A percentile compares a stretch with the other conserved stretches of the same genome.
phyloP scores from a whole-genome alignment of 805 yeast genomes.

The Metschnikowia colocasiae region DNA sequence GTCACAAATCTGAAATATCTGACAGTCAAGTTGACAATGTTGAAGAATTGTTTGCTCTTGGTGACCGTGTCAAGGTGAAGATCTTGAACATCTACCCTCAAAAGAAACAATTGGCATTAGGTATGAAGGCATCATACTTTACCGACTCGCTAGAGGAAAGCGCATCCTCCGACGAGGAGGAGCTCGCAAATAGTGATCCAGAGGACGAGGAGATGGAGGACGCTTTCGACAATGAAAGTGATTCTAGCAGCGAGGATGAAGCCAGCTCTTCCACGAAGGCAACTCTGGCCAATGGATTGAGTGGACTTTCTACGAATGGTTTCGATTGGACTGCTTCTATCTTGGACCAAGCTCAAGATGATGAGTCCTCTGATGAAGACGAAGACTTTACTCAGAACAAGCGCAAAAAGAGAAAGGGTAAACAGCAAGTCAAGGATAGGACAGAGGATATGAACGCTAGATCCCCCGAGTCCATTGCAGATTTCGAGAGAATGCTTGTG shows the following conservation, averaged over 20 bases:
- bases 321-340: conserved; percentile 96
- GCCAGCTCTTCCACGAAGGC: conserved; percentile 16
- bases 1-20: conserved; percentile 82
- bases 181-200: conserved; percentile 9
- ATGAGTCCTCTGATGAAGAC: conserved; percentile 50
- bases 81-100: conserved; percentile 57
- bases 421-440: conserved; percentile 62
- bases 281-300: neutral
- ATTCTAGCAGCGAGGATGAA: conserved; percentile 27
- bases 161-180: conserved; percentile 19
- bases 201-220: conserved; percentile 33
- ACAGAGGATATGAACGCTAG: conserved; percentile 80
- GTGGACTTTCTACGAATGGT: conserved; percentile 58
- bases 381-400: conserved; percentile 54
- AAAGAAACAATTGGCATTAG: conserved; percentile 77
- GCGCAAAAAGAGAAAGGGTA: conserved; percentile 45
- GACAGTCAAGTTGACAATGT: conserved; percentile 61
- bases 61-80: conserved; percentile 87
- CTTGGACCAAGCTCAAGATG: conserved; percentile 71
- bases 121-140: conserved; percentile 94
- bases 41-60: conserved; percentile 69
- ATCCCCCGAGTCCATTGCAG: conserved; percentile 87
- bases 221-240: conserved; percentile 28
- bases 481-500: conserved; percentile 85
- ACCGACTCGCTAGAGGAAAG: conserved; percentile 30